phyloP scores from a whole-genome alignment of 805 yeast species.

The Zygoascus bituminiphila region DNA sequence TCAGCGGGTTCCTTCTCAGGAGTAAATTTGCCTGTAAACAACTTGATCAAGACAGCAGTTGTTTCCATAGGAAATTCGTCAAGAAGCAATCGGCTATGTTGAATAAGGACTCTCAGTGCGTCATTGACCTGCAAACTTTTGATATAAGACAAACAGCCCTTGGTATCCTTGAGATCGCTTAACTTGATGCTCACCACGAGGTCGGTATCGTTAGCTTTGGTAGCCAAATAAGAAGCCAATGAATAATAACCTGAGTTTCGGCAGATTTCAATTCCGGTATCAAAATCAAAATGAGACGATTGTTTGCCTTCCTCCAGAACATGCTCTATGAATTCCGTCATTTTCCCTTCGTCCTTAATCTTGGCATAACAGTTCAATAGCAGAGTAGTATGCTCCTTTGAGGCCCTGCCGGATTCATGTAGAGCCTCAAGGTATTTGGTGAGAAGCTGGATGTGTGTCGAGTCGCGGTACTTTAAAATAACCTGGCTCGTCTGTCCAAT shows the following conservation, averaged over 20 bases:
- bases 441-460: conserved; percentile 58
- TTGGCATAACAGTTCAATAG: conserved; percentile 75
- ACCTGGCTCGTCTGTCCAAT: conserved; percentile 63
- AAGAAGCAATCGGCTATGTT: conserved; percentile 56
- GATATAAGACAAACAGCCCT: conserved; percentile 55
- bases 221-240: conserved; percentile 64
- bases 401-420: conserved; percentile 46
- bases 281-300: conserved; percentile 46
- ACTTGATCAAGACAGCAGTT: conserved; percentile 70
- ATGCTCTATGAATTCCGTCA: conserved; percentile 47
- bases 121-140: conserved; percentile 68
- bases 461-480: conserved; percentile 70
- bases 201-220: conserved; percentile 62
- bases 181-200: conserved; percentile 69
- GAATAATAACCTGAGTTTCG: conserved; percentile 60
- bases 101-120: conserved; percentile 58
- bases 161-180: conserved; percentile 53
- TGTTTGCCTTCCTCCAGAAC: conserved; percentile 28
- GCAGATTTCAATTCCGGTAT: conserved; percentile 58
- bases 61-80: conserved; percentile 70
- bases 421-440: conserved; percentile 57
- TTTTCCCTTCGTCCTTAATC: conserved; percentile 49
- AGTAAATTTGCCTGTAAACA: conserved; percentile 77
- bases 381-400: conserved; percentile 75
- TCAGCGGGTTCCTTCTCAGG: conserved; percentile 30